Percentiles rank a stretch among this genome's conserved stretches.
Evolutionary conservation across 371 early-diverging fungal genomes (phyloP).

Genomic region (Syncephalastrum monosporum): DNA sequence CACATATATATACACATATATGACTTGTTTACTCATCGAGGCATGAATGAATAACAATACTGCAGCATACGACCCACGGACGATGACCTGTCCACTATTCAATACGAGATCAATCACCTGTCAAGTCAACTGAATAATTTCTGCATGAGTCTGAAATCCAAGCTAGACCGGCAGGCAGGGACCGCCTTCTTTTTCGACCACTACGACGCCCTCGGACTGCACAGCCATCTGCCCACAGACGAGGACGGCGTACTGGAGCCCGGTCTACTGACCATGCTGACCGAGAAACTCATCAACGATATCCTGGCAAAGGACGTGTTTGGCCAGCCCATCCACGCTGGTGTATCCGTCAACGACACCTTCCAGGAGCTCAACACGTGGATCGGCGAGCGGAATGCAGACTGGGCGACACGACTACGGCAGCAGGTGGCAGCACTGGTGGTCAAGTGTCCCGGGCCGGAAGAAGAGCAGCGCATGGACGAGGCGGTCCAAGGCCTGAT

Average conservation of each 20-base stretch:
- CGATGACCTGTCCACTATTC: constrained; percentile 50
- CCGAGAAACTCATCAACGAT: constrained; percentile 38
- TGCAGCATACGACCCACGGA: constrained; percentile 46
- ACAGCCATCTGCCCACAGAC: constrained; percentile 10
- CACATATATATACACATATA: too few relatives aligned
- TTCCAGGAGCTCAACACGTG: constrained; percentile 33
- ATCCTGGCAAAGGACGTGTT: constrained; percentile 22
- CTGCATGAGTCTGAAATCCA: constrained; percentile 40
- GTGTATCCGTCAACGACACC: constrained; percentile 38
- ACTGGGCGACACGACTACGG: constrained; percentile 40
- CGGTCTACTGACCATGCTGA: constrained; percentile 37
- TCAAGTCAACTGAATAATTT: constrained; percentile 40
- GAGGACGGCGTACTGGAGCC: constrained; percentile 25
- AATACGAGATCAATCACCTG: constrained; percentile 41
- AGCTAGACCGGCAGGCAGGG: constrained; percentile 33
- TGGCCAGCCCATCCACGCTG: constrained; percentile 41
- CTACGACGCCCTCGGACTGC: background rate
- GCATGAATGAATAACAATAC: background rate
- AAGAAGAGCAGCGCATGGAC: constrained; percentile 27
- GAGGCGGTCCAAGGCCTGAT: constrained; percentile 22
- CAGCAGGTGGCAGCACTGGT: constrained; percentile 44
- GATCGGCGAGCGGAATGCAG: constrained; percentile 33
- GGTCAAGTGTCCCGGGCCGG: constrained; percentile 31
- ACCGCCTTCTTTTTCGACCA: constrained; percentile 23
- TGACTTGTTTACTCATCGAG: background rate